phyloP scores from a whole-genome alignment of 2,329 filamentous ascomycete species.

The Juglanconis sp. region DNA sequence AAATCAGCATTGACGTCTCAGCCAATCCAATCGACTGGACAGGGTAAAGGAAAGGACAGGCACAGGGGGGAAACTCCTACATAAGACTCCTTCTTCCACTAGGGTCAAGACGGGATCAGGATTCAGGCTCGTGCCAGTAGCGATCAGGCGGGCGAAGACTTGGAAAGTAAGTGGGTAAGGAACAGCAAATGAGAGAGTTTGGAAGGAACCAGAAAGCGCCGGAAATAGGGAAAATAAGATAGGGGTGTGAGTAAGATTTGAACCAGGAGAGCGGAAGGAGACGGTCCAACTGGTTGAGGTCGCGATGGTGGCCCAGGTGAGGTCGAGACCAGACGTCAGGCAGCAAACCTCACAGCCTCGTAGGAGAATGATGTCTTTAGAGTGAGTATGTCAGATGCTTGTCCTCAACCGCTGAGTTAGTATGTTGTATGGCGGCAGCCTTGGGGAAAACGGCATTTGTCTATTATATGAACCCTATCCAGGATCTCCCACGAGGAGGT shows the following conservation, averaged over 20 bases:
- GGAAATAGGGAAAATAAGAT: constrained; percentile 11
- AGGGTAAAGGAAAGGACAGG: not conserved
- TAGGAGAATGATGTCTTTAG: not conserved
- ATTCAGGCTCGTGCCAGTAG: not conserved
- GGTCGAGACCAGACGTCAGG: constrained; percentile 3
- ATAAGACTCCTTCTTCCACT: not conserved
- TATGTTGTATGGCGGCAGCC: constrained; percentile 13
- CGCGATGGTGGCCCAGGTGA: not conserved
- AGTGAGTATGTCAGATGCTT: constrained; percentile 2
- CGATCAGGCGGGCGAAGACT: not conserved
- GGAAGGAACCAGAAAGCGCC: not conserved
- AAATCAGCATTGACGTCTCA: constrained; percentile 2
- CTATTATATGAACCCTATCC: constrained; percentile 18
- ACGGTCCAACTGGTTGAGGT: not conserved
- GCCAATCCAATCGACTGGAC: not conserved
- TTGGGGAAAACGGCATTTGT: constrained; percentile 10
- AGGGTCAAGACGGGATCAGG: not conserved
- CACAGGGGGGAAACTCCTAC: not conserved
- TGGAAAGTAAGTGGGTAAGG: not conserved
- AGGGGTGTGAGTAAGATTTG: not conserved
- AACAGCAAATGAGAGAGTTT: not conserved
- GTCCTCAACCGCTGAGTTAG: not conserved
- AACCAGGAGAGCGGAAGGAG: not conserved
- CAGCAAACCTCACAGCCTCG: constrained; percentile 17
- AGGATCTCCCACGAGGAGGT: not conserved